These are phyloP conservation scores for Exophiala bonariae DNA, from an alignment of 2,329 filamentous ascomycete genomes.

Conservation along the genomic window DNA sequence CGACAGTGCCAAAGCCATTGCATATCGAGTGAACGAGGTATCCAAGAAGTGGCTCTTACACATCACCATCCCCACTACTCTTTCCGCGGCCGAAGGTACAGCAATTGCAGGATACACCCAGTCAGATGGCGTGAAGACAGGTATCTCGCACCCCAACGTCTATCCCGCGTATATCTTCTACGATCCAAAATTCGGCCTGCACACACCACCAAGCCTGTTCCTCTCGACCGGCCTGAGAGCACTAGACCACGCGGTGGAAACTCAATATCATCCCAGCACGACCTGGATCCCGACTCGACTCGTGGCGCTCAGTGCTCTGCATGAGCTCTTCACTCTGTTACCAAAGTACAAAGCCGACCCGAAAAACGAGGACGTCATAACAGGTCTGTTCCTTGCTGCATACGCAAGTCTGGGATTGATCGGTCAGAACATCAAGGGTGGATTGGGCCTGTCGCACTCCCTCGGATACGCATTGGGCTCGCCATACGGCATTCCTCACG, in stretches of 20 bases:
- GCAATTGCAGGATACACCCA: conserved; percentile 53
- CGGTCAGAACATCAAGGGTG: conserved; percentile 52
- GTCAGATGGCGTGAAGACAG: conserved; percentile 50
- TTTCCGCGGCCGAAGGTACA: conserved; percentile 57
- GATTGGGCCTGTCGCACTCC: conserved; percentile 48
- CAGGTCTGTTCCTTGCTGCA: conserved; percentile 53
- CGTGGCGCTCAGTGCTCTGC: conserved; percentile 46
- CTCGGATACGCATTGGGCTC: conserved; percentile 55
- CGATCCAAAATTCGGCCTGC: conserved; percentile 50
- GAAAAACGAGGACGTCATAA: conserved; percentile 47
- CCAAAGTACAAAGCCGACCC: conserved; percentile 43
- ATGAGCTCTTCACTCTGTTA: conserved; percentile 49
- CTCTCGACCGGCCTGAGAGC: conserved; percentile 54
- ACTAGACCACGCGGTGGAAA: conserved; percentile 57
- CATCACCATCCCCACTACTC: conserved; percentile 51
- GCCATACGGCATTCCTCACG: conserved; percentile 58
- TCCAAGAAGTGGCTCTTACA: conserved; percentile 44
- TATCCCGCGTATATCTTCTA: conserved; percentile 39
- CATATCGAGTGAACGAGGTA: conserved; percentile 44
- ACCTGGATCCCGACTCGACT: conserved; percentile 53
- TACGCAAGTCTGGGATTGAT: conserved; percentile 53
- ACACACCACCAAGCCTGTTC: conserved; percentile 53
- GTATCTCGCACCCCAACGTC: conserved; percentile 33
- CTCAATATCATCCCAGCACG: conserved; percentile 53
- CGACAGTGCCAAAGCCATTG: conserved; percentile 51